phyloP scores from a whole-genome alignment of 2,329 filamentous ascomycete species.

The Monilinia fructigena region DNA sequence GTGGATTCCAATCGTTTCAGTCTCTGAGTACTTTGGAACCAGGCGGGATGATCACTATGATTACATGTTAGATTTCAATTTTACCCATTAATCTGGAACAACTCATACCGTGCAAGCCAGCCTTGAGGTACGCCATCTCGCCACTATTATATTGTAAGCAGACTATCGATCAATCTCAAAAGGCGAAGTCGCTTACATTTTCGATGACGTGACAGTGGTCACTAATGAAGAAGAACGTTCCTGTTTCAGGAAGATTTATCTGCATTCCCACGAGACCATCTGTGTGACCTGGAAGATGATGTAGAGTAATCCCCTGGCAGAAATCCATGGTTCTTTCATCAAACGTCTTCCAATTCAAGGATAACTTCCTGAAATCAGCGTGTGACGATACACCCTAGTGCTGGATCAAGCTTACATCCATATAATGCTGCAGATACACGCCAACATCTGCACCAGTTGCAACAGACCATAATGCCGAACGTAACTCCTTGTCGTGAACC shows the following conservation, averaged over 20 bases:
- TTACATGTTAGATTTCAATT: conserved; percentile 13
- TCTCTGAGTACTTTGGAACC: conserved; percentile 40
- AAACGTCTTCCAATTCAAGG: conserved; percentile 47
- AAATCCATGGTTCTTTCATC: conserved; percentile 43
- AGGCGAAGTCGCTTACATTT: conserved; percentile 30
- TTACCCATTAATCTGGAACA: neutral
- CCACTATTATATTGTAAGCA: conserved; percentile 28
- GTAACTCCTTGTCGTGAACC: conserved; percentile 49
- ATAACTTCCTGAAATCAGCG: conserved; percentile 31
- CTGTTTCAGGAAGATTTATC: conserved; percentile 39
- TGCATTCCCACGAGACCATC: conserved; percentile 40
- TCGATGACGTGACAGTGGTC: conserved; percentile 41
- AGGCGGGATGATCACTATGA: conserved; percentile 38
- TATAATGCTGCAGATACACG: conserved; percentile 42
- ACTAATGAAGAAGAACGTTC: conserved; percentile 41
- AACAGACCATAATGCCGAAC: conserved; percentile 47
- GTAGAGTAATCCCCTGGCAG: conserved; percentile 42
- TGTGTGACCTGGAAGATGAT: conserved; percentile 37
- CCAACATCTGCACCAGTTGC: conserved; percentile 45
- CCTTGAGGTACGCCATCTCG: conserved; percentile 39
- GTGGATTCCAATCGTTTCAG: conserved; percentile 39
- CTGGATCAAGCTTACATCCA: conserved; percentile 29
- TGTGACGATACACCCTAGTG: neutral
- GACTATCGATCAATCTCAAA: neutral
- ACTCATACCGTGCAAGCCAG: conserved; percentile 39